Base-by-base conservation (phyloP, 352 stramenopile genomes). In the Phytophthora capsici region DNA sequence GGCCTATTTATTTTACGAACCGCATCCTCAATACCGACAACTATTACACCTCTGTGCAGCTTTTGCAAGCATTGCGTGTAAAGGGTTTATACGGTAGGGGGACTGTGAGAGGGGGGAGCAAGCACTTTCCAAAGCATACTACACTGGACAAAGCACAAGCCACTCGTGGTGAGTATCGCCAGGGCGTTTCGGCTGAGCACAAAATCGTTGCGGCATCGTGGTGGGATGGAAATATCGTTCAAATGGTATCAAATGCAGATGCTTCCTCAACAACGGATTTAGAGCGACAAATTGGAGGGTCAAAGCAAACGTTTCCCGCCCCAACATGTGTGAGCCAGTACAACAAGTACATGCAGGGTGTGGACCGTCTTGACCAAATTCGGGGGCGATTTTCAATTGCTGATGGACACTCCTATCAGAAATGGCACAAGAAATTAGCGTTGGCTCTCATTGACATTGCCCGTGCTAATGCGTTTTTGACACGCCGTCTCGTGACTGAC, bases 11-110 rank as follows among this genome's bases (percentile, higher is more conserved):
- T 50, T 17, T 41, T 13, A 63, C 63, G 0, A 66, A 66, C 17
- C 54, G 63, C 0, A 55, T 80, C n/a, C 22, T 80, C 20, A 74
- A 72, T 25, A 67, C 43, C 9, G 71, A 77, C 52, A 74, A 77
- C 48, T 77, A 66, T 45, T 80, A 76, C 40, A 80, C 67, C 12
- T 72, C 58, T 3, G 58, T 71, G 8, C 57, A 69, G 19, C 46
- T 77, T n/a, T 44, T 74, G 6, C 30, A 68, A 12, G 43, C 38
- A 4, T 30, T 79, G 14, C 49, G 58, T 16, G 12, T 66, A 10
- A 56, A 53, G 13, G 55, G 55, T 1, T 20, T 77, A 6, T 71
- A 66, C 32, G 57, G 37, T 13, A 20, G 58, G 20, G 63, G 71
- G 5, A 77, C 63, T 2, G 52, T 72, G 16, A n/a, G n/a, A n/a